phyloP scores from a whole-genome alignment of 352 stramenopile genomes.

The Pythium aristosporum region DNA sequence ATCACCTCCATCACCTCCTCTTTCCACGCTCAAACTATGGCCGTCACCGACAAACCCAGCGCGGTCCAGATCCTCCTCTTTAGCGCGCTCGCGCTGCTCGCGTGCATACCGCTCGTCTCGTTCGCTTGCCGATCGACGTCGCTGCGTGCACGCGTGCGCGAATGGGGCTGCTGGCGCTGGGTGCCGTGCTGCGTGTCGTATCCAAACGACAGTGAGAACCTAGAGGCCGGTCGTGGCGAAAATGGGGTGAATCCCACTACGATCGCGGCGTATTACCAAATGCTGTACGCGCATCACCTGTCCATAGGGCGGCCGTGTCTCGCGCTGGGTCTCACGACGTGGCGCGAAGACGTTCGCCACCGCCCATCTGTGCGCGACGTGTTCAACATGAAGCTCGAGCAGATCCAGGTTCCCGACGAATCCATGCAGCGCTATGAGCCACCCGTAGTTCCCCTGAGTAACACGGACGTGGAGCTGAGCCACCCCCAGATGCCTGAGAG shows the following conservation, averaged over 20 bases:
- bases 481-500: not conserved
- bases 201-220: not conserved
- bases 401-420: constrained; percentile 34
- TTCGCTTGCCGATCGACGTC: constrained; percentile 8
- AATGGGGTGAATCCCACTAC: constrained; percentile 1
- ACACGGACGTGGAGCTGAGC: constrained; percentile 1
- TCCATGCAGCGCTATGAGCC: constrained; percentile 8
- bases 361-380: constrained; percentile 32
- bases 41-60: constrained; percentile 1
- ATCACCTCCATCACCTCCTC: not conserved
- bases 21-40: not conserved
- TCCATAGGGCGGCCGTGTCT: constrained; percentile 12
- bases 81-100: constrained; percentile 14
- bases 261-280: constrained; percentile 13
- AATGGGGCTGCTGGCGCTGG: constrained; percentile 9
- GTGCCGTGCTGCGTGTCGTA: not conserved
- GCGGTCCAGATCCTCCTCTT: constrained; percentile 13
- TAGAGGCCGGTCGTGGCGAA: not conserved
- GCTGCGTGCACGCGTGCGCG: constrained; percentile 3
- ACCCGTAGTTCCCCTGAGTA: not conserved
- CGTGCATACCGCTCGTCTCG: constrained; percentile 2
- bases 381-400: constrained; percentile 51
- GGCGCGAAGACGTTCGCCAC: constrained; percentile 63
- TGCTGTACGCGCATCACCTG: constrained; percentile 8
- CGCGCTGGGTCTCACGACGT: constrained; percentile 52